Percentiles rank a stretch among this genome's conserved stretches.
Evolutionary conservation across 2,329 filamentous ascomycete species (phyloP).

Genomic region (Moelleriella libera): DNA sequence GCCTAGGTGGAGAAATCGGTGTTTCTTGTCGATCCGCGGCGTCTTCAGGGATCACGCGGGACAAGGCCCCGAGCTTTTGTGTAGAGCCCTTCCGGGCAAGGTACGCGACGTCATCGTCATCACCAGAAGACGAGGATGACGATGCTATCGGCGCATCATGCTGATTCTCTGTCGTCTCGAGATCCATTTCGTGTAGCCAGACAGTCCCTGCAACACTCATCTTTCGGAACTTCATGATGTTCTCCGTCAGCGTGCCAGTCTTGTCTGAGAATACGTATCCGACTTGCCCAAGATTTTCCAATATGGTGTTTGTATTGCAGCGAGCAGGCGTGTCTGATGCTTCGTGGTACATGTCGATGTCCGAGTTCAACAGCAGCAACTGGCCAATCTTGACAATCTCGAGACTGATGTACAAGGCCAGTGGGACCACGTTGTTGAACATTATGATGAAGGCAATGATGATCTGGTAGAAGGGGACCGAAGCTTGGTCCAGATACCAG

Average conservation of each 20-base stretch:
- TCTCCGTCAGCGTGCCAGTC: conserved; percentile 87
- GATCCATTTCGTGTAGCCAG: conserved; percentile 72
- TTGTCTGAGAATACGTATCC: conserved; percentile 89
- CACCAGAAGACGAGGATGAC: not conserved
- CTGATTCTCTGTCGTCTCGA: conserved; percentile 24
- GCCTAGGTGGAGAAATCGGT: conserved; percentile 15
- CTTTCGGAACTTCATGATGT: conserved; percentile 90
- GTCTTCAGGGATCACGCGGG: conserved; percentile 17
- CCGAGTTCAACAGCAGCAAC: conserved; percentile 64
- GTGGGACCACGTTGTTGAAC: conserved; percentile 90
- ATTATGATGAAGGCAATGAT: conserved; percentile 88
- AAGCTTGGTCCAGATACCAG: conserved; percentile 62
- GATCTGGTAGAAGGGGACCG: conserved; percentile 66
- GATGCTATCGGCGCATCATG: not conserved
- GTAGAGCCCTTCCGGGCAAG: conserved; percentile 10
- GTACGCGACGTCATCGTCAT: conserved; percentile 1
- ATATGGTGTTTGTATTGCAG: conserved; percentile 86
- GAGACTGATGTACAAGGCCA: conserved; percentile 82
- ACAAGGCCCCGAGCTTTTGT: conserved; percentile 13
- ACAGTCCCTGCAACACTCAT: conserved; percentile 79
- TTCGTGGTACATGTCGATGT: conserved; percentile 84
- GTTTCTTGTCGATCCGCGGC: conserved; percentile 8
- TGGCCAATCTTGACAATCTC: conserved; percentile 73
- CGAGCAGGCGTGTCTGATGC: conserved; percentile 73
- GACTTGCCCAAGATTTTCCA: conserved; percentile 86